Percentiles rank a stretch among this genome's conserved stretches.
These are phyloP conservation scores for Boletellus emodensis DNA, from an alignment of 768 basidiomycete genomes.

Conservation along the genomic window DNA sequence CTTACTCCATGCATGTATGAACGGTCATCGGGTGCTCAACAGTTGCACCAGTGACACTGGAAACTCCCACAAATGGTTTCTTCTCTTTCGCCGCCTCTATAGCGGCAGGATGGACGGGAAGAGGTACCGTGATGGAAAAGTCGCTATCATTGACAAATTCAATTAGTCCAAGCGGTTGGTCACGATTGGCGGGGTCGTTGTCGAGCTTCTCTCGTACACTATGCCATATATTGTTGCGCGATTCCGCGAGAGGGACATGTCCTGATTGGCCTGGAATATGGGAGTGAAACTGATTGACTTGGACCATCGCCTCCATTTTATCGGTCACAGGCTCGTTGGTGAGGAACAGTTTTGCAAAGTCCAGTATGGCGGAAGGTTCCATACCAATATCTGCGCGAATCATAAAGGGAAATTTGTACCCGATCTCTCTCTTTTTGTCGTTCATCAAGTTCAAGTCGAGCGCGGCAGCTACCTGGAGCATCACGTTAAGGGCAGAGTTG, in stretches of 20 bases:
- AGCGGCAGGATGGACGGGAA: not conserved
- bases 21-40: too few relatives aligned
- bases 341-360: not conserved
- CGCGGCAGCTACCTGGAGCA: not conserved
- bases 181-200: too few relatives aligned
- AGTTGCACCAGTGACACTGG: too few relatives aligned
- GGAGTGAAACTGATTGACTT: not conserved
- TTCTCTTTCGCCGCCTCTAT: not conserved
- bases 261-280: not conserved
- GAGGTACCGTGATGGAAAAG: not conserved
- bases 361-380: not conserved
- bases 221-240: too few relatives aligned
- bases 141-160: not conserved
- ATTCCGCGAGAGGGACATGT: not conserved
- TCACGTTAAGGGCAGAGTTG: not conserved
- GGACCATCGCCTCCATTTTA: not conserved
- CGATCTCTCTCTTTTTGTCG: too few relatives aligned
- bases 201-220: too few relatives aligned
- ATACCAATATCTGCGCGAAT: too few relatives aligned
- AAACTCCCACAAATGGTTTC: too few relatives aligned
- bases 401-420: too few relatives aligned
- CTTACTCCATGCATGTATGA: too few relatives aligned
- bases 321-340: not conserved
- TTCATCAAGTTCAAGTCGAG: not conserved
- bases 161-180: not conserved